Percentiles rank a stretch among this genome's conserved stretches.
These are phyloP conservation scores for Candida verbasci DNA, from an alignment of 805 yeast genomes.

Conservation along the genomic window DNA sequence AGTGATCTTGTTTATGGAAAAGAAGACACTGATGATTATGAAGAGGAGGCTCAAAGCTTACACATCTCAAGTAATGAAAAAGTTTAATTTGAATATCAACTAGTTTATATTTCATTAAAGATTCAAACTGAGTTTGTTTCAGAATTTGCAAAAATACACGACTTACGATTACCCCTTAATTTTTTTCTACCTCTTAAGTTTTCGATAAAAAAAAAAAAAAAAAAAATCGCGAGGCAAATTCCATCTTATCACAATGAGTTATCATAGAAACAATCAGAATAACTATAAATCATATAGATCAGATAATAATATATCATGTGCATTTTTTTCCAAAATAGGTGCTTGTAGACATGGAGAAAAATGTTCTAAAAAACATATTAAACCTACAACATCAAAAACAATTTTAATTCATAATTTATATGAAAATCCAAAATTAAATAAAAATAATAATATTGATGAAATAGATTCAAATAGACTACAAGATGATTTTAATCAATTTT, in stretches of 20 bases:
- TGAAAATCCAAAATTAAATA: constrained; percentile 51
- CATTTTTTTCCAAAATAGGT: constrained; percentile 78
- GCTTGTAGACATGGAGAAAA: constrained; percentile 92
- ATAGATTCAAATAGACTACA: constrained; percentile 34
- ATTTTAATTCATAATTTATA: constrained; percentile 62
- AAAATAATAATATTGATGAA: constrained; percentile 25
- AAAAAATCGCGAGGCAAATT: neutral
- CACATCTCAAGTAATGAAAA: constrained; percentile 2
- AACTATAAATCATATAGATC: neutral
- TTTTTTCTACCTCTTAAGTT: neutral
- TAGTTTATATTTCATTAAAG: too few species aligned
- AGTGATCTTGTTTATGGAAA: constrained; percentile 22
- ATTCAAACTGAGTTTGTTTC: too few species aligned
- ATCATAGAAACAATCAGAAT: constrained; percentile 1
- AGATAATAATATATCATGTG: constrained; percentile 25
- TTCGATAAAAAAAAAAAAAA: neutral
- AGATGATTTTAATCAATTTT: constrained; percentile 55
- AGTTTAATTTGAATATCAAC: neutral
- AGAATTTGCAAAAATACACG: too few species aligned
- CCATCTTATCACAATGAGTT: constrained; percentile 1
- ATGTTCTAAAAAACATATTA: constrained; percentile 70
- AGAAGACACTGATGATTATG: constrained; percentile 10
- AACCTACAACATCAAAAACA: constrained; percentile 63
- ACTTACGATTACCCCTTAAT: too few species aligned
- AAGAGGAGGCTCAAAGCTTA: constrained; percentile 5